Evolutionary conservation across 2,329 filamentous ascomycete genomes (phyloP), one percentile per base, ranked within the genome.

Genomic region (Aspergillus viridinutans): DNA sequence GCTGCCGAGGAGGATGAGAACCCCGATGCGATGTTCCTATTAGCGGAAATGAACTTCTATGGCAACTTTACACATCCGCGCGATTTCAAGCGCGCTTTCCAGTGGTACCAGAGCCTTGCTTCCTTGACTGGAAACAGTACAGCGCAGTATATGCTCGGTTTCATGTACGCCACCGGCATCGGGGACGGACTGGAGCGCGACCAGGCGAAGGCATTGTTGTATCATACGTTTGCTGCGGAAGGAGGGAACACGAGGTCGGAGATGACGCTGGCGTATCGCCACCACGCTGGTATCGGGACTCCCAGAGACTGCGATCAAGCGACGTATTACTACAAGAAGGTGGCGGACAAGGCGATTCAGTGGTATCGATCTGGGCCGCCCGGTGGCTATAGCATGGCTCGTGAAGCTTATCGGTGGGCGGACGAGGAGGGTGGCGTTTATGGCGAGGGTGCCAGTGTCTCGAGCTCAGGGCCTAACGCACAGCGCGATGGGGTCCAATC

Each of bases 41-140:
- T 99, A 25, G 94, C 90, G 20, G 90, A 99, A 72, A 88, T 99
- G 82, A 96, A 95, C 78, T 97, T 97, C 75, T 92, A 94, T 68
- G 94, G 94, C 71, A 97, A 97, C 74, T 96, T 88, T 74, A 89
- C 90, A 23, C 84, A 97, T 68, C 92, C 93, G 1, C 83, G 88
- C 62, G 86, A 97, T 70, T 91, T 96, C 64, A 80, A 83, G 32
- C 81, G 84, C 50, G 90, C 94, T 0, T 96, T 96, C 71, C 80
- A 83, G 62, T 84, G 90, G 77, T 99, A 97, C 74, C 81, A 89
- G 60, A 81, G 87, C 59, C 82, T 99, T 54, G 90, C 93, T 2
- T 81, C 82, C 20, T 73, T 87, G 58, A 84, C 89, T 63, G 94
- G 93, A 48, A 97, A 99, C 74, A 88, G 85, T 62, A 96, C 93